Conservation (phyloP, 805 yeast species). For the Hanseniaspora lindneri region DNA sequence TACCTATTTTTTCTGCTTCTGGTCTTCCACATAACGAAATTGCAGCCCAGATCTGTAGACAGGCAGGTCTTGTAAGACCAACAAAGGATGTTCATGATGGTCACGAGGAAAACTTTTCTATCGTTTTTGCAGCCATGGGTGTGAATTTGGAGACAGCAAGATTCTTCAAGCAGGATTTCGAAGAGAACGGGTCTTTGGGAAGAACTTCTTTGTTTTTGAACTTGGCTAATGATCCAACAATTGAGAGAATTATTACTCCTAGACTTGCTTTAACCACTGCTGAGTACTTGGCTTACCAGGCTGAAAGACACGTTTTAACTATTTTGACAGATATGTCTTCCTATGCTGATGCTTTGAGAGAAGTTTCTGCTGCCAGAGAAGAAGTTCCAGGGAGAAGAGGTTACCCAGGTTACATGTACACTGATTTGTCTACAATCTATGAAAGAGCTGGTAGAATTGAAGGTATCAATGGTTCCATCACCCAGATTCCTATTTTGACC, state of each 20-base stretch:
- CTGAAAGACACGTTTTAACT: slow-evolving; percentile 97
- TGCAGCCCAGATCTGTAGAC: slow-evolving; percentile 99
- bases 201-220: slow-evolving; percentile 94
- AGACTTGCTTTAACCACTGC: slow-evolving; percentile 98
- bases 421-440: slow-evolving; percentile 96
- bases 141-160: slow-evolving; percentile 96
- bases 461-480: slow-evolving; percentile 98
- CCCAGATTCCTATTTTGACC: slow-evolving; percentile 96
- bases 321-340: slow-evolving; percentile 98
- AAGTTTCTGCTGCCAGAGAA: slow-evolving; percentile 99
- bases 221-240: slow-evolving; percentile 98
- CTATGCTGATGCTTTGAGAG: slow-evolving; percentile 99
- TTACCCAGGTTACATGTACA: slow-evolving; percentile 99
- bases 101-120: slow-evolving; percentile 97
- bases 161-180: slow-evolving; percentile 97
- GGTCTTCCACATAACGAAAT: slow-evolving; percentile 99
- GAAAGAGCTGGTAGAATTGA: slow-evolving; percentile 99
- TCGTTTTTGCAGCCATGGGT: slow-evolving; percentile 99
- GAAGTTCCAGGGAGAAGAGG: slow-evolving; percentile 99
- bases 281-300: slow-evolving; percentile 95
- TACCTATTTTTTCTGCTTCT: slow-evolving; percentile 97
- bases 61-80: slow-evolving; percentile 98
- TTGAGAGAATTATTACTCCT: slow-evolving; percentile 98
- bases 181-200: slow-evolving; percentile 96
- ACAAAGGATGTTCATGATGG: slow-evolving; percentile 99